A percentile compares a stretch with the other conserved stretches of the same genome.
phyloP scores from a whole-genome alignment of 176 grass and related monocot species.

The Bothriochloa decipiens region DNA sequence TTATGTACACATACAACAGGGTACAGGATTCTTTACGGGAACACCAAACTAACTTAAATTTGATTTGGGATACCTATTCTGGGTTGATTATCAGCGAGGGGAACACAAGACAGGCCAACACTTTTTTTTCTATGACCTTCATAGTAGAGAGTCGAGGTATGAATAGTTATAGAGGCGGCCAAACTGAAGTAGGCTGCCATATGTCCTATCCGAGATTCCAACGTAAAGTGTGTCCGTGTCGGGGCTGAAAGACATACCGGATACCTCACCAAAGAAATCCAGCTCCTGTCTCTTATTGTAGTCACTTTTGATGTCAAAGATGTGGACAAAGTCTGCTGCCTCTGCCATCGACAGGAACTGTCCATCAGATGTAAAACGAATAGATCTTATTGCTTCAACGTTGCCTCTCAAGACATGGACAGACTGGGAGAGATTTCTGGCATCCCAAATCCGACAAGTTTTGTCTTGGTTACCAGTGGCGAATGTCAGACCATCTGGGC shows the following conservation, averaged over 20 bases:
- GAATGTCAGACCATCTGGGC: constrained; percentile 71
- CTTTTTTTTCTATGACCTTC: constrained; percentile 29
- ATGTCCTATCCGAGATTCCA: constrained; percentile 77
- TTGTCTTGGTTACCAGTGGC: constrained; percentile 93
- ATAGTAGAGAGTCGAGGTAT: constrained; percentile 67
- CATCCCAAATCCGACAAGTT: constrained; percentile 86
- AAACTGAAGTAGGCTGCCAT: constrained; percentile 74
- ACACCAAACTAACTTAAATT: constrained; percentile 11
- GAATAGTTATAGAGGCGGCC: constrained; percentile 58
- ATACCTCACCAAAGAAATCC: constrained; percentile 93
- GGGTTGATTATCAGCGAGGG: not conserved
- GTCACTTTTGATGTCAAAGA: constrained; percentile 64
- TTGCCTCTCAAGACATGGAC: constrained; percentile 65
- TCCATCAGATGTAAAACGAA: constrained; percentile 77
- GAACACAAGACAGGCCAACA: constrained; percentile 4
- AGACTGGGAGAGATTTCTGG: constrained; percentile 70
- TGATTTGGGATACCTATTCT: constrained; percentile 20
- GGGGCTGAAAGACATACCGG: constrained; percentile 76
- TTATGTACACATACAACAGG: constrained; percentile 39
- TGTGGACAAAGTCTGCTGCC: constrained; percentile 82
- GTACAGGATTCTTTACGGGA: constrained; percentile 36
- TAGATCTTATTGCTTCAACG: constrained; percentile 75
- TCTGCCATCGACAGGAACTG: constrained; percentile 76
- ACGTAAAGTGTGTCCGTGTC: constrained; percentile 73
- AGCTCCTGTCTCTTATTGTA: constrained; percentile 74